A percentile compares a stretch with the other conserved stretches of the same genome.
phyloP scores from a whole-genome alignment of 768 basidiomycete species.

The Leccinum arenicola region DNA sequence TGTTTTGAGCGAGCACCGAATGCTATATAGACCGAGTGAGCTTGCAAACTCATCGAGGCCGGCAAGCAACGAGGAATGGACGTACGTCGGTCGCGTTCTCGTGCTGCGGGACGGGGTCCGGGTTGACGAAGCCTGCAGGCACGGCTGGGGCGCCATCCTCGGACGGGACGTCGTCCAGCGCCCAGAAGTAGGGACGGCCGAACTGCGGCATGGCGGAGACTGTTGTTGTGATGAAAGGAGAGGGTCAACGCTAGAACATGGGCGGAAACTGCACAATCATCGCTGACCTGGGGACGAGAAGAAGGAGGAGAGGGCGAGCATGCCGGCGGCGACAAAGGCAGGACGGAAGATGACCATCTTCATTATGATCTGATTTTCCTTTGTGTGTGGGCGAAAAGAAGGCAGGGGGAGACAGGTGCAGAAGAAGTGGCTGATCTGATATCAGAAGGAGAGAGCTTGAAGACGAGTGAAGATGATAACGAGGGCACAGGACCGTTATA shows the following conservation, averaged over 20 bases:
- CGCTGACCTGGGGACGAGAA: constrained; percentile 15
- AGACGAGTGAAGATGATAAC: not conserved
- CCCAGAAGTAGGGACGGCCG: constrained; percentile 13
- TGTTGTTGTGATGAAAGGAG: not conserved
- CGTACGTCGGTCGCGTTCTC: not conserved
- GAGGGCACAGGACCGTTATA: not conserved
- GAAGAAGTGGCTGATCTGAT: not conserved
- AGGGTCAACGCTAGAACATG: not conserved
- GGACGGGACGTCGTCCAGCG: constrained; percentile 7
- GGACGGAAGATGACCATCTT: constrained; percentile 25
- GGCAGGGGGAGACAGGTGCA: not conserved
- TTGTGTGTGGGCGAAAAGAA: not conserved
- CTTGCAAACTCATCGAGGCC: not conserved
- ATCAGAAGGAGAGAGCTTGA: constrained; percentile 14
- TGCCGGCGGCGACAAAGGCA: constrained; percentile 9
- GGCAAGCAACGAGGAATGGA: not conserved
- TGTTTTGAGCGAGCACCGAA: not conserved
- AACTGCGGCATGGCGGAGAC: constrained; percentile 23
- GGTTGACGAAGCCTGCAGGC: not conserved
- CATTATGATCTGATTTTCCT: constrained; percentile 5
- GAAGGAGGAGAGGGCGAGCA: constrained; percentile 7
- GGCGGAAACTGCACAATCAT: not conserved
- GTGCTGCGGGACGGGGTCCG: not conserved
- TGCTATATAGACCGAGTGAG: not conserved
- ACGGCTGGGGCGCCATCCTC: not conserved